Conservation (phyloP, 2,329 filamentous ascomycete genomes). For the Seiridium cupressi region DNA sequence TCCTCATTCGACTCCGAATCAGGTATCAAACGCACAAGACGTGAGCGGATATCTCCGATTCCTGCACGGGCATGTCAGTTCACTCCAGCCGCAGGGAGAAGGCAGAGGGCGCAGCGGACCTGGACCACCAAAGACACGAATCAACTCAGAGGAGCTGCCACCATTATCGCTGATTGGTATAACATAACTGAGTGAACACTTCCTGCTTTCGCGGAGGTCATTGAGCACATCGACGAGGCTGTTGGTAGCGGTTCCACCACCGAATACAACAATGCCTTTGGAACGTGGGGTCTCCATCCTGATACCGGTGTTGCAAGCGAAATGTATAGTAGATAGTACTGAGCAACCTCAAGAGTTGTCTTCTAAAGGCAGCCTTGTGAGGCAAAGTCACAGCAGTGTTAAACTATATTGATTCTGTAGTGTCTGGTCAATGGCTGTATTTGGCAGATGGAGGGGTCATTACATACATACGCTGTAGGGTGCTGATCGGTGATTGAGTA, state of each 20-base stretch:
- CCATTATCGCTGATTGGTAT: slow-evolving; percentile 97
- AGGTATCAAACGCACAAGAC: slow-evolving; percentile 88
- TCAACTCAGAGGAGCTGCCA: slow-evolving; percentile 88
- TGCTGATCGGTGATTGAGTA: too few species aligned
- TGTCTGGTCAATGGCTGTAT: too few species aligned
- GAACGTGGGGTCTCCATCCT: slow-evolving; percentile 19
- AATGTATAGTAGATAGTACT: too few species aligned
- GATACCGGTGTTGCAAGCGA: too few species aligned
- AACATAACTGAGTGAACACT: slow-evolving; percentile 74
- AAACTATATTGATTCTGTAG: too few species aligned
- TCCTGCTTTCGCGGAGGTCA: slow-evolving; percentile 59
- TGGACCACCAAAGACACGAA: slow-evolving; percentile 90
- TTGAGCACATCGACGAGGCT: slow-evolving; percentile 90
- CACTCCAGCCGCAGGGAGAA: slow-evolving; percentile 2
- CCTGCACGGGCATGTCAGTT: slow-evolving; percentile 15
- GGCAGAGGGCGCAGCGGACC: slow-evolving; percentile 46
- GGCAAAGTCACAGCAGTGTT: too few species aligned
- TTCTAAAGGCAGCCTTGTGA: too few species aligned
- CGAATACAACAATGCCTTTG: slow-evolving; percentile 77
- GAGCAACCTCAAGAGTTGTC: too few species aligned
- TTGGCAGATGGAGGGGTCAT: too few species aligned
- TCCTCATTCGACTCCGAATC: slow-evolving; percentile 59
- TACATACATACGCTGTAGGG: too few species aligned
- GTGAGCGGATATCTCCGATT: slow-evolving; percentile 37
- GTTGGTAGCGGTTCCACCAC: slow-evolving; percentile 91